phyloP scores from a whole-genome alignment of 768 basidiomycete species.

The Agaricus sinodeliciosus region DNA sequence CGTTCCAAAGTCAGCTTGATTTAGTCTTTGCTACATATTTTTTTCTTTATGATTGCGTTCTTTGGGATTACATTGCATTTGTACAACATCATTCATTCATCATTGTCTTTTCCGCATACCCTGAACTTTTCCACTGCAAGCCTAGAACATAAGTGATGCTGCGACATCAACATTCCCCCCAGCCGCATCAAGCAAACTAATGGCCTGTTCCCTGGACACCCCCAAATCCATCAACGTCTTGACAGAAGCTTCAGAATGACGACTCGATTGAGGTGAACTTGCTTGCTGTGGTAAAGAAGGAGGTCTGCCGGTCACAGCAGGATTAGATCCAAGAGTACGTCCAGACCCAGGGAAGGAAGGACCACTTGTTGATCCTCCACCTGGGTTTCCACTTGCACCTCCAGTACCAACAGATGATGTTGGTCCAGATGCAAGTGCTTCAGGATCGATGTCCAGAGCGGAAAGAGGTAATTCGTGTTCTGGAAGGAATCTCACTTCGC shows the following conservation, averaged over 20 bases:
- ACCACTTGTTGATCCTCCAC: conserved; percentile 6
- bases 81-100: conserved; percentile 13
- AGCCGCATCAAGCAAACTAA: conserved; percentile 68
- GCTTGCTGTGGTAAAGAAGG: conserved; percentile 6
- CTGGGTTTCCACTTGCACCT: background rate
- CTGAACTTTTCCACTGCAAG: background rate
- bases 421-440: conserved; percentile 13
- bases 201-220: conserved; percentile 68
- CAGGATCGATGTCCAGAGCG: conserved; percentile 35
- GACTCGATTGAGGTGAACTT: conserved; percentile 13
- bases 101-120: conserved; percentile 10
- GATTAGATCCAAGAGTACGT: conserved; percentile 45
- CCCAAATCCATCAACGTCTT: conserved; percentile 70
- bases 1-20: conserved; percentile 78
- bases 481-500: conserved; percentile 82
- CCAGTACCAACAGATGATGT: conserved; percentile 16
- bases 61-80: conserved; percentile 16
- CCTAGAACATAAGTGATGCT: conserved; percentile 76
- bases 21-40: conserved; percentile 25
- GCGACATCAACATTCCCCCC: conserved; percentile 86
- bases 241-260: conserved; percentile 57
- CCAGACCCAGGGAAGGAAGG: conserved; percentile 65
- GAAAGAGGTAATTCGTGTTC: conserved; percentile 83
- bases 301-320: conserved; percentile 17
- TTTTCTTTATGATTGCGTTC: conserved; percentile 15